These are phyloP conservation scores for Macrocybe gigantea DNA, from an alignment of 768 basidiomycete genomes.

Conservation along the genomic window DNA sequence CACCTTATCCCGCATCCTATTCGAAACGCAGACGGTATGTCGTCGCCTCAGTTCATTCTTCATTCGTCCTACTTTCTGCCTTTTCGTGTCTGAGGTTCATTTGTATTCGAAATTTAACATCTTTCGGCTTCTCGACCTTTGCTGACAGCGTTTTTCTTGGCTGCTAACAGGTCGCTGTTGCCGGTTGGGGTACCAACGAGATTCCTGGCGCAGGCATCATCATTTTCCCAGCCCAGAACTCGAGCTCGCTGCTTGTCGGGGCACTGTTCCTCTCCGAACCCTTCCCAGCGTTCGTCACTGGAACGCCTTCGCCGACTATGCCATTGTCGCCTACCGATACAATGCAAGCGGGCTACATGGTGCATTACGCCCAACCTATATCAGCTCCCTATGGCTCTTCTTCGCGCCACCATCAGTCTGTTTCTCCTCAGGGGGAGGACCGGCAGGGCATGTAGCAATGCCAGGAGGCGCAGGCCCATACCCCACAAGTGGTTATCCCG, in stretches of 20 bases:
- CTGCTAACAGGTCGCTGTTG: conserved; percentile 38
- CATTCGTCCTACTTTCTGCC: conserved; percentile 4
- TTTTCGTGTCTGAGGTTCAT: not conserved
- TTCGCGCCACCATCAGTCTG: conserved; percentile 26
- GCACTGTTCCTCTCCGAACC: conserved; percentile 39
- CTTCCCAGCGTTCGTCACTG: conserved; percentile 43
- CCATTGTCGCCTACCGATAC: conserved; percentile 20
- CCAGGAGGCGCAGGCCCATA: no score
- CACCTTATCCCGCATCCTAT: conserved; percentile 44
- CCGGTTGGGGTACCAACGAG: conserved; percentile 42
- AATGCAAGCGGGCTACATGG: conserved; percentile 21
- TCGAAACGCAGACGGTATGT: conserved; percentile 48
- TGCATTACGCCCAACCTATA: conserved; percentile 24
- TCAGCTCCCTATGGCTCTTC: conserved; percentile 26
- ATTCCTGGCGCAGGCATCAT: conserved; percentile 46
- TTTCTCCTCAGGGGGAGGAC: conserved; percentile 23
- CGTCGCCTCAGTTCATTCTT: not conserved
- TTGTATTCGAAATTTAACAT: no score
- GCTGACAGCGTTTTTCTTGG: not conserved
- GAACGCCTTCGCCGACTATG: conserved; percentile 20
- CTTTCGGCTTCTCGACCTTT: not conserved
- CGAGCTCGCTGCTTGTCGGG: conserved; percentile 45
- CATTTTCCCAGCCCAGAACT: conserved; percentile 46
- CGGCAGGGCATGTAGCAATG: no score
- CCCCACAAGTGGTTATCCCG: conserved; percentile 19